A percentile compares a stretch with the other conserved stretches of the same genome.
Evolutionary conservation across 2,329 filamentous ascomycete genomes (phyloP).

Genomic region (Cladobotryum protrusum): DNA sequence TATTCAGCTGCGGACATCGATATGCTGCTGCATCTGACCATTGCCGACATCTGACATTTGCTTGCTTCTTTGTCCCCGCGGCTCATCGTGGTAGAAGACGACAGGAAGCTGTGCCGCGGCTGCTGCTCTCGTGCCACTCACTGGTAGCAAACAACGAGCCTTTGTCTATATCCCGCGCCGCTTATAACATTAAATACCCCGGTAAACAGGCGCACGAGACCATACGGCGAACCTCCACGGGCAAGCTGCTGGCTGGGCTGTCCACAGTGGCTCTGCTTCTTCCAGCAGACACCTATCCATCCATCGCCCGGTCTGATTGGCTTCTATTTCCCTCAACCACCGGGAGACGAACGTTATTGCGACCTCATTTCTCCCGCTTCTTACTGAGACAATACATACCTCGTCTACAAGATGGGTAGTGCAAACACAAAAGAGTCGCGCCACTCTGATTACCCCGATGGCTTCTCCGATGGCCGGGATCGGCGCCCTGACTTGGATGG

Average conservation of each 20-base stretch:
- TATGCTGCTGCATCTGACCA: not conserved
- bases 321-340: not conserved
- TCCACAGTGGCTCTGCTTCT: no score
- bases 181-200: not conserved
- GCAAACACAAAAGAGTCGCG: conserved; percentile 36
- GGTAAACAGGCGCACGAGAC: not conserved
- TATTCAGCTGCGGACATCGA: not conserved
- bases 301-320: not conserved
- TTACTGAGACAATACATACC: not conserved
- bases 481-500: conserved; percentile 16
- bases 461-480: conserved; percentile 18
- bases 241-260: no score
- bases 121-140: not conserved
- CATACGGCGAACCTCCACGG: not conserved
- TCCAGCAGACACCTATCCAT: not conserved
- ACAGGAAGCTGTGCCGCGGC: not conserved
- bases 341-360: not conserved
- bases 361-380: not conserved
- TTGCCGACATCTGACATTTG: not conserved
- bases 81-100: not conserved
- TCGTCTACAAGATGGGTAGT: conserved; percentile 30
- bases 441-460: conserved; percentile 19
- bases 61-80: not conserved
- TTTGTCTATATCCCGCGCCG: not conserved
- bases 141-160: not conserved